Conservation (phyloP, 306 rosid species). For the Begonia loranthoides region DNA sequence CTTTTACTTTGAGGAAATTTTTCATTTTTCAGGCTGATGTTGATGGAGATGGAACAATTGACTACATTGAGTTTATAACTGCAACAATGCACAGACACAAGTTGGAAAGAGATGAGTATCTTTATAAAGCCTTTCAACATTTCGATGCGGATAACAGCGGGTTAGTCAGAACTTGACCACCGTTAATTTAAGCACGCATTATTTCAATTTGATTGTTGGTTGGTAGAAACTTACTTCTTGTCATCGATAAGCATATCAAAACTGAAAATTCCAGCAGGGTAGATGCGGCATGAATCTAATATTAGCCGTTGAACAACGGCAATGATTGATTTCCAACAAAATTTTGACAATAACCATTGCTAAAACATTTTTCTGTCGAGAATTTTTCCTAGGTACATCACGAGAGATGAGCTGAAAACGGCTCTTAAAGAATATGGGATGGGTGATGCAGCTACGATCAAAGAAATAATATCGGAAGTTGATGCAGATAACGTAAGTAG, state of each 20-base stretch:
- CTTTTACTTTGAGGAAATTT: no score
- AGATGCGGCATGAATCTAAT: no score
- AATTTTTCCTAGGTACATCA: conserved; percentile 47
- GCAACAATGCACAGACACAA: conserved; percentile 87
- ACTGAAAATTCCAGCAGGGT: no score
- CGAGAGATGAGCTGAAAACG: conserved; percentile 67
- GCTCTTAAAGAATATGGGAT: conserved; percentile 83
- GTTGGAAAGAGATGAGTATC: conserved; percentile 72
- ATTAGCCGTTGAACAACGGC: no score
- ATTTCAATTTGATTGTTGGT: no score
- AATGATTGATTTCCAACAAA: neutral
- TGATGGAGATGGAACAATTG: conserved; percentile 74
- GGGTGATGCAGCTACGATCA: conserved; percentile 67
- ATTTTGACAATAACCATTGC: neutral
- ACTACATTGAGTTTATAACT: conserved; percentile 77
- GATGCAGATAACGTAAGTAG: conserved; percentile 69
- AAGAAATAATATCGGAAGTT: conserved; percentile 79
- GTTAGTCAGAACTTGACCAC: conserved; percentile 20
- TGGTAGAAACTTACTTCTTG: no score
- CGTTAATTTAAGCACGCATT: no score
- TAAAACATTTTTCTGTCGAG: neutral
- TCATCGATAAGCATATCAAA: no score
- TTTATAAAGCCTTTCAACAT: conserved; percentile 64
- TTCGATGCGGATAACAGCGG: conserved; percentile 72
- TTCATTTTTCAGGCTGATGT: conserved; percentile 55